Conservation (phyloP, 495 filamentous ascomycete genomes). For the Lepraria neglecta region DNA sequence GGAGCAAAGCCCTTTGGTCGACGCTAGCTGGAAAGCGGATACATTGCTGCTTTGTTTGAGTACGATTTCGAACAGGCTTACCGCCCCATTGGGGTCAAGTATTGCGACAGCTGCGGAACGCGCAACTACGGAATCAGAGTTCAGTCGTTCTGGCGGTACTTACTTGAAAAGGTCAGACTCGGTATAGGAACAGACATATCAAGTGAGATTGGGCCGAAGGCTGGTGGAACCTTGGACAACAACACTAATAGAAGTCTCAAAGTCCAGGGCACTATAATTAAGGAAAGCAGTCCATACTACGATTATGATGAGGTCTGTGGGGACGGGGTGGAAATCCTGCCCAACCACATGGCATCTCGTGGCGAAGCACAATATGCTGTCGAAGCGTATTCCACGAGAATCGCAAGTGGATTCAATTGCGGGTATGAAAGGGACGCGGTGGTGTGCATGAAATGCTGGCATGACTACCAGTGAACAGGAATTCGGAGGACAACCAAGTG, state of each 20-base stretch:
- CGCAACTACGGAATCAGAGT: neutral
- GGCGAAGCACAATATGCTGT: neutral
- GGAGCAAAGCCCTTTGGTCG: neutral
- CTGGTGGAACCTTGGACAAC: no score
- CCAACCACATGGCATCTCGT: no score
- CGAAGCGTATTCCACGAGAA: neutral
- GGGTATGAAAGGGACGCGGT: neutral
- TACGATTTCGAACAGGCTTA: neutral
- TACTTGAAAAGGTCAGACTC: no score
- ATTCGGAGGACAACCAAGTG: neutral
- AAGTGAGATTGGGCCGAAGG: no score
- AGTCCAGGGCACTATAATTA: no score
- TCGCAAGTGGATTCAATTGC: neutral
- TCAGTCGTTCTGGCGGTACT: neutral
- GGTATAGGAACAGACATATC: no score
- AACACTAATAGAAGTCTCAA: no score
- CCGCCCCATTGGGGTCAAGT: neutral
- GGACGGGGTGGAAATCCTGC: neutral
- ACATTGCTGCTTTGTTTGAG: neutral
- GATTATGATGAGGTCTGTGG: neutral
- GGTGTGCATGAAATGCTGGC: neutral
- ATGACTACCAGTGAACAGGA: neutral
- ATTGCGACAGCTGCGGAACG: neutral
- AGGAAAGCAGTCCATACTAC: no score
- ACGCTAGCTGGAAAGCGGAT: constrained; percentile 2